Conservation (phyloP, 2,329 filamentous ascomycete species). For the Teratosphaeria pseudoeucalypti region DNA sequence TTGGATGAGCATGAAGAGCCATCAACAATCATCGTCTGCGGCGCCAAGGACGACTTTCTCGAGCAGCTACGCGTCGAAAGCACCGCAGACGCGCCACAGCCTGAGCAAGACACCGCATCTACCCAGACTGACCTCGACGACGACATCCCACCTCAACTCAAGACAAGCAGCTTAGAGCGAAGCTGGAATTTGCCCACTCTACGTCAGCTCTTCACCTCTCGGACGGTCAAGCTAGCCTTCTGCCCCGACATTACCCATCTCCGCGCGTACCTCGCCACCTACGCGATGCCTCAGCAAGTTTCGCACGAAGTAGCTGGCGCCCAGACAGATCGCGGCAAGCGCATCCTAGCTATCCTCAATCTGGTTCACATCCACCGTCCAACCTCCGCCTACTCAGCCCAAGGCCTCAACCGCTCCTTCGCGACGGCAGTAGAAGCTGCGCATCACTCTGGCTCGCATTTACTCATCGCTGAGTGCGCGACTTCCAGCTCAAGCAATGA, state of each 20-base stretch:
- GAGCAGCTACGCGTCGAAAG: slow-evolving; percentile 35
- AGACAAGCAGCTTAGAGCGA: not conserved
- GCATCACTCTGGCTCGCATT: slow-evolving; percentile 20
- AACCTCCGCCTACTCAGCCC: slow-evolving; percentile 65
- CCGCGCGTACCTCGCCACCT: slow-evolving; percentile 54
- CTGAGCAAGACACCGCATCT: not conserved
- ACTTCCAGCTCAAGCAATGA: not conserved
- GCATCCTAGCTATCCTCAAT: slow-evolving; percentile 52
- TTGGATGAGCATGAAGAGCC: slow-evolving; percentile 46
- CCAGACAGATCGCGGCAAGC: not conserved
- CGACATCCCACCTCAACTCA: not conserved
- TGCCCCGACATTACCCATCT: slow-evolving; percentile 66
- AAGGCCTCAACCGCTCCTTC: slow-evolving; percentile 56
- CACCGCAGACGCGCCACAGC: not conserved
- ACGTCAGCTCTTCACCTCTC: slow-evolving; percentile 56
- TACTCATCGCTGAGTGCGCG: slow-evolving; percentile 34
- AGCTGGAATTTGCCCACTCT: slow-evolving; percentile 44
- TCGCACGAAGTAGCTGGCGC: slow-evolving; percentile 1
- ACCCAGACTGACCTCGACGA: not conserved
- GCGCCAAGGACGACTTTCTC: slow-evolving; percentile 54
- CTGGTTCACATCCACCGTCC: slow-evolving; percentile 55
- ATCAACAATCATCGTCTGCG: slow-evolving; percentile 63
- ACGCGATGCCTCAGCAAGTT: slow-evolving; percentile 1
- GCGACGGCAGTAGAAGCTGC: slow-evolving; percentile 54
- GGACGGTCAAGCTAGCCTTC: slow-evolving; percentile 61